Evolutionary conservation across 129 eudicot genomes (phyloP).

Genomic region (Sambucus nigra): DNA sequence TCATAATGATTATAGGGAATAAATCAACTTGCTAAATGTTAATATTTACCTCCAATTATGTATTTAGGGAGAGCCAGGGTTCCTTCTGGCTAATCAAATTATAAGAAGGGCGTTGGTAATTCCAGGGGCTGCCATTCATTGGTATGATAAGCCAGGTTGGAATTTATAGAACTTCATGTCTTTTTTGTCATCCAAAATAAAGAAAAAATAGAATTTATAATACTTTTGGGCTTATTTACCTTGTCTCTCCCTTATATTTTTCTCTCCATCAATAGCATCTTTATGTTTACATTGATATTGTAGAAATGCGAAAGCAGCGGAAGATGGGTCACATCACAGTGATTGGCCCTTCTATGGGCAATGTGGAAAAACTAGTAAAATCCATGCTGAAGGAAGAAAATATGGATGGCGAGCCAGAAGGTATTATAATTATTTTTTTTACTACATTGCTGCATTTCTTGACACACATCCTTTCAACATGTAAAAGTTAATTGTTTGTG

Average conservation of each 20-base stretch:
- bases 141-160: conserved; percentile 98
- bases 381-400: conserved; percentile 50
- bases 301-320: conserved; percentile 89
- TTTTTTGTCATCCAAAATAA: no score
- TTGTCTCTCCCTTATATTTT: neutral
- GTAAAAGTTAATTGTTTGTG: no score
- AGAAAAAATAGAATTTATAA: no score
- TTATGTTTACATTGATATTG: conserved; percentile 13
- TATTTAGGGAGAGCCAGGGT: conserved; percentile 83
- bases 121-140: conserved; percentile 78
- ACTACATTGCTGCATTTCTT: no score
- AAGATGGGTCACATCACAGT: conserved; percentile 97
- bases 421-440: no score
- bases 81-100: conserved; percentile 58
- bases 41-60: neutral
- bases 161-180: neutral
- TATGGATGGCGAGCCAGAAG: conserved; percentile 29
- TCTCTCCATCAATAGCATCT: conserved; percentile 7
- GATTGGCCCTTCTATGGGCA: conserved; percentile 69
- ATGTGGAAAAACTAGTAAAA: conserved; percentile 61
- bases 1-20: neutral
- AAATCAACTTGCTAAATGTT: conserved; percentile 5
- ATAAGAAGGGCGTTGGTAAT: conserved; percentile 56
- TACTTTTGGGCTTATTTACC: neutral
- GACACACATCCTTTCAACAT: no score